Percentiles rank a stretch among this genome's conserved stretches.
phyloP scores from a whole-genome alignment of 2,329 filamentous ascomycete species.

The Neonectria sp. region DNA sequence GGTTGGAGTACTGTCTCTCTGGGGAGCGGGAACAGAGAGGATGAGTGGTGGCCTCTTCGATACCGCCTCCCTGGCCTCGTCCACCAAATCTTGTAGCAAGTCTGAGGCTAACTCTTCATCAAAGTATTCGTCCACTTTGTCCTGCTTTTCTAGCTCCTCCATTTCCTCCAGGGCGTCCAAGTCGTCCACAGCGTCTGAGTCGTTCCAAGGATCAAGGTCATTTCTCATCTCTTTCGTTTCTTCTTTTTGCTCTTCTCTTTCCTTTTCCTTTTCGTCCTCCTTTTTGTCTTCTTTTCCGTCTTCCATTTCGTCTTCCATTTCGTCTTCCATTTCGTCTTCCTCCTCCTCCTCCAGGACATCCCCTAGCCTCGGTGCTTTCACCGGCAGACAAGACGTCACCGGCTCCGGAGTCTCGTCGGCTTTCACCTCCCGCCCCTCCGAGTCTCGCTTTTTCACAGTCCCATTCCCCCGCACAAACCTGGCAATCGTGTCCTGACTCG shows the following conservation, averaged over 20 bases:
- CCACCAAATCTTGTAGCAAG: conserved; percentile 38
- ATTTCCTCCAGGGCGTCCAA: conserved; percentile 42
- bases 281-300: conserved; percentile 12
- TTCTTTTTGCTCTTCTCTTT: background rate
- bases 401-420: background rate
- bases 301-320: conserved; percentile 27
- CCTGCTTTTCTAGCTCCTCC: too few relatives aligned
- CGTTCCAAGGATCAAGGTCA: background rate
- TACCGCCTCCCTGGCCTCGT: conserved; percentile 34
- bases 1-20: conserved; percentile 3
- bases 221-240: background rate
- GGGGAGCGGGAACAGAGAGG: background rate
- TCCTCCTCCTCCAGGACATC: conserved; percentile 24
- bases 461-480: conserved; percentile 63
- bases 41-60: background rate
- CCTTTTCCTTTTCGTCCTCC: background rate
- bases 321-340: conserved; percentile 17
- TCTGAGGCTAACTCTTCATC: conserved; percentile 47
- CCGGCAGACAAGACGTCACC: background rate
- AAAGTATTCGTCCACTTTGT: conserved; percentile 27
- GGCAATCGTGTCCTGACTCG: conserved; percentile 72
- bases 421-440: conserved; percentile 36
- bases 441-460: conserved; percentile 50
- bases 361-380: conserved; percentile 1
- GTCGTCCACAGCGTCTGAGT: conserved; percentile 38